Percentiles rank a stretch among this genome's conserved stretches.
phyloP scores from a whole-genome alignment of 495 filamentous ascomycete genomes.

The Penicillium daleae region DNA sequence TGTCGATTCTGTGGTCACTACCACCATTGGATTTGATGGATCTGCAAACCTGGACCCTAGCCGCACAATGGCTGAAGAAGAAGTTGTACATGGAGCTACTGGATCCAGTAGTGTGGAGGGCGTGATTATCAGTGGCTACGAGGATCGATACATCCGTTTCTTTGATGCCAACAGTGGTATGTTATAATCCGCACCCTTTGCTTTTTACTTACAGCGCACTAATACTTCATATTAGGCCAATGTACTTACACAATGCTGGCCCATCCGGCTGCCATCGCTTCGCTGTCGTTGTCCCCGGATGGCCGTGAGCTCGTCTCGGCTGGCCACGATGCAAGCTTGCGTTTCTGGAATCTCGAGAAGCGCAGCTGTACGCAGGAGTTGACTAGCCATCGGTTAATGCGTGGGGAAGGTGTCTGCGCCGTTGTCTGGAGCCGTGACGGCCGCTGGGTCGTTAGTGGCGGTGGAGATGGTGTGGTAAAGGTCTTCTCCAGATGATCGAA shows the following conservation, averaged over 20 bases:
- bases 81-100: conserved; percentile 77
- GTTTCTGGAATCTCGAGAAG: conserved; percentile 98
- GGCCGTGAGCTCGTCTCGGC: conserved; percentile 93
- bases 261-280: conserved; percentile 88
- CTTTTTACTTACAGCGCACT: conserved; percentile 24
- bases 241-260: conserved; percentile 98
- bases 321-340: conserved; percentile 90
- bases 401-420: conserved; percentile 89
- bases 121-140: conserved; percentile 91
- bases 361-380: conserved; percentile 92
- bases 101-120: conserved; percentile 88
- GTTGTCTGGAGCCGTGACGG: conserved; percentile 96
- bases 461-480: conserved; percentile 96
- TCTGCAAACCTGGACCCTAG: conserved; percentile 66
- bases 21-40: conserved; percentile 76
- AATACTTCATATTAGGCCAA: conserved; percentile 71
- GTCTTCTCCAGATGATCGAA: conserved; percentile 72
- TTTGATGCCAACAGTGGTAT: conserved; percentile 98
- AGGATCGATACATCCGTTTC: conserved; percentile 93
- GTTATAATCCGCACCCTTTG: conserved; percentile 38
- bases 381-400: conserved; percentile 86
- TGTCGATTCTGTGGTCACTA: conserved; percentile 91
- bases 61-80: conserved; percentile 64
- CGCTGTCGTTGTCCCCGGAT: conserved; percentile 87
- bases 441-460: conserved; percentile 89